phyloP scores from a whole-genome alignment of 306 rosid species.

The Quercus rubra region DNA sequence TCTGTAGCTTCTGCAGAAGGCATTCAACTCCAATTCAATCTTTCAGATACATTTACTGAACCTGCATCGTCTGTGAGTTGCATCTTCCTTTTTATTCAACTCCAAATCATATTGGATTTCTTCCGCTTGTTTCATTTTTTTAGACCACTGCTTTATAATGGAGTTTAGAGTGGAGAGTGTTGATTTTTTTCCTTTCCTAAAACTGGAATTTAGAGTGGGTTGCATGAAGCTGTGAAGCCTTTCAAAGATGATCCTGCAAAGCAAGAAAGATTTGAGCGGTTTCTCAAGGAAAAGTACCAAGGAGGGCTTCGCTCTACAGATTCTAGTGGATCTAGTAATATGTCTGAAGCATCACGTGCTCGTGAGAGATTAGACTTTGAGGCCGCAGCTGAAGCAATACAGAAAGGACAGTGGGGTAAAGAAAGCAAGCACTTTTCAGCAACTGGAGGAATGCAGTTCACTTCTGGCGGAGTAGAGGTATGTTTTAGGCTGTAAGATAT shows the following conservation, averaged over 20 bases:
- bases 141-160: neutral
- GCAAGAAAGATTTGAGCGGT: slow-evolving; percentile 90
- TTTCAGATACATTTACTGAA: slow-evolving; percentile 78
- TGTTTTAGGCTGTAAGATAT: slow-evolving; percentile 15
- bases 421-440: slow-evolving; percentile 53
- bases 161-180: neutral
- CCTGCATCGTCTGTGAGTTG: slow-evolving; percentile 71
- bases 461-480: slow-evolving; percentile 84
- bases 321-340: slow-evolving; percentile 64
- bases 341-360: slow-evolving; percentile 97
- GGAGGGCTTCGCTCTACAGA: slow-evolving; percentile 85
- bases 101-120: neutral
- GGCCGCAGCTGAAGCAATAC: slow-evolving; percentile 86
- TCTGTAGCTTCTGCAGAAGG: slow-evolving; percentile 45
- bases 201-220: slow-evolving; percentile 40
- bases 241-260: slow-evolving; percentile 86
- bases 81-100: neutral
- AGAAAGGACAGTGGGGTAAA: slow-evolving; percentile 60
- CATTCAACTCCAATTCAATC: slow-evolving; percentile 76
- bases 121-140: slow-evolving; percentile 7
- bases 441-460: slow-evolving; percentile 74
- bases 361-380: slow-evolving; percentile 93
- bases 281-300: slow-evolving; percentile 80
- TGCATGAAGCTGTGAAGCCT: slow-evolving; percentile 59
- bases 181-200: neutral